Evolutionary conservation across 768 basidiomycete genomes (phyloP), one percentile per base, ranked within the genome.

Genomic region (Naganishia onofrii): DNA sequence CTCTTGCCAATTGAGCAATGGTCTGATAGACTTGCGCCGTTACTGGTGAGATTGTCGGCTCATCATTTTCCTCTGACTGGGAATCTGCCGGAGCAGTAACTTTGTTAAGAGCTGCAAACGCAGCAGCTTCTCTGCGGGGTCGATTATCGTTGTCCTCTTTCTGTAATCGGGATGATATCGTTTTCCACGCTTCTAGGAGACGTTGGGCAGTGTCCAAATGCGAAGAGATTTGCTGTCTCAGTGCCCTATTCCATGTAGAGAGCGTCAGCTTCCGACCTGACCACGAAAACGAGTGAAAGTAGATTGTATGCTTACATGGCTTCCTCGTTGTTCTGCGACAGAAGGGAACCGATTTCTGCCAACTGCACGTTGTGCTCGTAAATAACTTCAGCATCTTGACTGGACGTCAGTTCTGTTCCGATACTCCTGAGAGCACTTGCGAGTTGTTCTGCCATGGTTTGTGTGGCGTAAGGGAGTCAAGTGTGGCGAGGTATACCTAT

Each of bases 1-100:
- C 88, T 75, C 87, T 89, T 9, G 88, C 89, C 26, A 92, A 63
- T 12, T 63, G 60, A n/a, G 13, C 38, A 17, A 63, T 29, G n/a
- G 42, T 42, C 23, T 63, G 34, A 15, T 63, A 63, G 21, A 63
- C 23, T 42, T 63, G 60, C 38, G 12, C 23, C 60, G 32, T 44
- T 12, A 44, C 28, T 17, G 48, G 48, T 21, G 48, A 51, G 3
- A 51, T 23, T 26, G 23, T 51, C n/a, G 3, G 54, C 15, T 15
- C 26, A 9, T 2, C 29, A 1, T 3, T 6, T 13, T 1, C 29
- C 2, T 21, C 38, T 23, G 42, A 26, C 10, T 9, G n/a, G 17
- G 36, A 21, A 6, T 10, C 42, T 21, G 31, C 31, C n/a, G 57
- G n/a, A 38, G 32, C 34, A 23, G 57, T 58, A 21, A 38, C 34